phyloP scores from a whole-genome alignment of 164 flowering plant species.

The Vitis labrusca region DNA sequence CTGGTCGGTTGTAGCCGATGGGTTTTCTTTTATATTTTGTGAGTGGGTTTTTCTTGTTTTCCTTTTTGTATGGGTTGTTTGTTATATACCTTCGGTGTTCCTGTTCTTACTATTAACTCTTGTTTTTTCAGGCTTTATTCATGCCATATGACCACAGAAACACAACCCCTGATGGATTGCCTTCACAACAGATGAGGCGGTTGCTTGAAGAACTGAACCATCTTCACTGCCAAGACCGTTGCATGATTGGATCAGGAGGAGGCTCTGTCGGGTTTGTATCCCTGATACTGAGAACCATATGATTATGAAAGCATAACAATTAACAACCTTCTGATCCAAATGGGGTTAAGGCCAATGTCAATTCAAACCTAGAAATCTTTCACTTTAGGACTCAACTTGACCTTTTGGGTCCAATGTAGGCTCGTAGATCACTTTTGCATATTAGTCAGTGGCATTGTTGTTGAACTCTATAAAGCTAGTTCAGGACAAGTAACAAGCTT shows the following conservation, averaged over 20 bases:
- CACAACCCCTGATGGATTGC: constrained; percentile 77
- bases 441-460: too few relatives aligned
- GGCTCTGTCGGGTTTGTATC: constrained; percentile 95
- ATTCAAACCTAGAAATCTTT: not conserved
- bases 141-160: constrained; percentile 99
- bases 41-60: not conserved
- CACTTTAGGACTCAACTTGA: not conserved
- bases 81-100: not conserved
- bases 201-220: constrained; percentile 72
- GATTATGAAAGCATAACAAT: not conserved
- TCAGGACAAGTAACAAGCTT: too few relatives aligned
- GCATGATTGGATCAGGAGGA: constrained; percentile 96
- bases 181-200: constrained; percentile 55
- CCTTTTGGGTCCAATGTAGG: not conserved
- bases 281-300: constrained; percentile 1
- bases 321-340: not conserved
- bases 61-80: not conserved
- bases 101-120: constrained; percentile 1
- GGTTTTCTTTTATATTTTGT: not conserved
- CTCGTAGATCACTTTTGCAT: too few relatives aligned
- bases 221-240: constrained; percentile 71
- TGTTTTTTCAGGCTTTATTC: constrained; percentile 71
- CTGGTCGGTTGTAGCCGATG: not conserved
- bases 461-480: too few relatives aligned
- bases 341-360: not conserved